Conservation (phyloP, 352 stramenopile genomes). For the Pythium aristosporum region DNA sequence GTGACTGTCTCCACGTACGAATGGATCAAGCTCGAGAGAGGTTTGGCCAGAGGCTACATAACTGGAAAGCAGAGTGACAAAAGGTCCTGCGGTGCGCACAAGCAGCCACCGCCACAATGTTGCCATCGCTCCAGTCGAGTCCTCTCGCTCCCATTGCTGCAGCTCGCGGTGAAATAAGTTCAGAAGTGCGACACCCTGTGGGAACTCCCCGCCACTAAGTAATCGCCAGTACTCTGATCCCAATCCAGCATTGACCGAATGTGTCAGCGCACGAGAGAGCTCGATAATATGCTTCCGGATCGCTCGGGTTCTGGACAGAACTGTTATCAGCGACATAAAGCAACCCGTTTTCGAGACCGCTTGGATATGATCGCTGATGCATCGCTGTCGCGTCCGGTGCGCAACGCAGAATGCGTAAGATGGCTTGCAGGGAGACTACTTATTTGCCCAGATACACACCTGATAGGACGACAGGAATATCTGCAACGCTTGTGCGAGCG, state of each 20-base stretch:
- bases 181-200: slow-evolving; percentile 48
- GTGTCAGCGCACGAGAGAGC: not conserved
- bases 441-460: slow-evolving; percentile 29
- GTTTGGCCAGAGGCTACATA: slow-evolving; percentile 48
- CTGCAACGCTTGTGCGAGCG: slow-evolving; percentile 49
- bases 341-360: not conserved
- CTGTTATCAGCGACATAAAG: slow-evolving; percentile 14
- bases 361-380: not conserved
- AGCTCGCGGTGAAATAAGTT: slow-evolving; percentile 47
- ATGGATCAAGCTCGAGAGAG: slow-evolving; percentile 43
- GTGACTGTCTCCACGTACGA: slow-evolving; percentile 36
- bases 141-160: slow-evolving; percentile 33
- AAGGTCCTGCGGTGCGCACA: slow-evolving; percentile 46
- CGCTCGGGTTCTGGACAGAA: slow-evolving; percentile 12
- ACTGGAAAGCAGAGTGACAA: slow-evolving; percentile 52
- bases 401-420: not conserved
- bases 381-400: not conserved
- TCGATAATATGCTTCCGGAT: slow-evolving; percentile 6
- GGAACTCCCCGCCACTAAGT: slow-evolving; percentile 35
- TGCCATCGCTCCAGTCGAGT: slow-evolving; percentile 32
- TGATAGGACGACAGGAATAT: slow-evolving; percentile 52
- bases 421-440: not conserved
- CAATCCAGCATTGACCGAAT: not conserved
- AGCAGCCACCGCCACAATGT: slow-evolving; percentile 55
- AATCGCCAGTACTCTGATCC: slow-evolving; percentile 16